Base-by-base conservation (phyloP, 805 yeast species). In the Scheffersomyces ergatensis region DNA sequence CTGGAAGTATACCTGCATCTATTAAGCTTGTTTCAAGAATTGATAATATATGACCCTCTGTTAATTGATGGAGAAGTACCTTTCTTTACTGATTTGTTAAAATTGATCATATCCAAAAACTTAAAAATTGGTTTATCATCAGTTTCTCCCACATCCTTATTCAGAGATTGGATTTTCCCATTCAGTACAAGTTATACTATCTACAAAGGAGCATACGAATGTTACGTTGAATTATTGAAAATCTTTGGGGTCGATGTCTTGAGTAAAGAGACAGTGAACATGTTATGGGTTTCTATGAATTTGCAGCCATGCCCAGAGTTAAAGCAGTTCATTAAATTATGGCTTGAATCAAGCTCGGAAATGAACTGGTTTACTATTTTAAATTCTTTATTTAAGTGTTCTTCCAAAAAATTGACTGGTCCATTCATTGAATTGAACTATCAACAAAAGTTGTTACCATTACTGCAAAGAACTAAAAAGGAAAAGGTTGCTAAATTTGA, bases 231-330 rank as follows among this genome's bases (percentile, higher is more conserved):
- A 50, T 51, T 85, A 23, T 65, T 80, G 25, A 78, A 79, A 46
- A 69, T 80, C 0, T 58, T 48, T 35, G 76, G 78, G 2, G 74
- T 76, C 14, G 59, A 60, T 3, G 54, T 75, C 1, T 70, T 83
- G 41, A 54, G 63, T 2, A 58, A 63, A 12, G 72, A 70, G 2
- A 55, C 81, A 5, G 80, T 80, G 31, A 72, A 66, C 33, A 64
- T 77, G 20, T 62, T 83, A 5, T 87, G 93, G 93, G 65, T 79
- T 7, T 77, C 70, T 8, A 63, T 70, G 67, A 65, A 68, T 70
- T 26, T 73, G 66, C 46, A 80, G 72, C 62, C 63, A 2, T 76
- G 80, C 33, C 48, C 47, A 1, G 71, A 69, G 6, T 55, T 84
- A 15, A 55, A 66, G 21, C 58, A 62, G 3, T 63, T 84, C 36